Evolutionary conservation across 306 rosid species (phyloP).

Genomic region (Fragaria vesca): DNA sequence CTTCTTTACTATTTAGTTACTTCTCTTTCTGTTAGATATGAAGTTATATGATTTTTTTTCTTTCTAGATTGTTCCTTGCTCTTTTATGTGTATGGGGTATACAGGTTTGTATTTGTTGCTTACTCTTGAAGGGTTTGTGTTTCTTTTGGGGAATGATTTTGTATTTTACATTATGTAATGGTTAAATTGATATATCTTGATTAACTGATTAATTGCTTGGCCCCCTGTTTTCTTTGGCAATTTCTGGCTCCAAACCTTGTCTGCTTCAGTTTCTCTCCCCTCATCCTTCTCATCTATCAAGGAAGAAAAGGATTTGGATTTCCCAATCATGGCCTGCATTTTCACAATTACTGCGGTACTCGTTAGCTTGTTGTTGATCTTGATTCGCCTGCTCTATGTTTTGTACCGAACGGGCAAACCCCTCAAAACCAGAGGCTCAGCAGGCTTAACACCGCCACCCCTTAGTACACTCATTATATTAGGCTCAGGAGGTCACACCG

Average conservation of each 20-base stretch:
- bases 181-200: not conserved
- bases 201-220: not conserved
- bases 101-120: not conserved
- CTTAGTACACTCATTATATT: slow-evolving; percentile 35
- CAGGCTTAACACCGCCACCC: slow-evolving; percentile 21
- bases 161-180: not conserved
- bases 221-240: not conserved
- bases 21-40: not conserved
- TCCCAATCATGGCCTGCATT: slow-evolving; percentile 25
- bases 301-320: not conserved
- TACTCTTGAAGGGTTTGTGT: not conserved
- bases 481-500: slow-evolving; percentile 74
- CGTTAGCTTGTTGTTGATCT: slow-evolving; percentile 18
- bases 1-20: not conserved
- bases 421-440: slow-evolving; percentile 23
- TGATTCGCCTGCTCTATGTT: slow-evolving; percentile 39
- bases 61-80: not conserved
- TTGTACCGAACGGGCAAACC: slow-evolving; percentile 35
- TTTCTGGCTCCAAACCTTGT: not conserved
- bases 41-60: not conserved
- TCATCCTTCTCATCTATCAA: not conserved
- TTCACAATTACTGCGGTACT: slow-evolving; percentile 11
- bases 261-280: not conserved
- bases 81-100: not conserved
- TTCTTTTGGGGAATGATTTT: no score